Evolutionary conservation across 164 flowering plant species (phyloP).

Genomic region (Kingdonia uniflora): DNA sequence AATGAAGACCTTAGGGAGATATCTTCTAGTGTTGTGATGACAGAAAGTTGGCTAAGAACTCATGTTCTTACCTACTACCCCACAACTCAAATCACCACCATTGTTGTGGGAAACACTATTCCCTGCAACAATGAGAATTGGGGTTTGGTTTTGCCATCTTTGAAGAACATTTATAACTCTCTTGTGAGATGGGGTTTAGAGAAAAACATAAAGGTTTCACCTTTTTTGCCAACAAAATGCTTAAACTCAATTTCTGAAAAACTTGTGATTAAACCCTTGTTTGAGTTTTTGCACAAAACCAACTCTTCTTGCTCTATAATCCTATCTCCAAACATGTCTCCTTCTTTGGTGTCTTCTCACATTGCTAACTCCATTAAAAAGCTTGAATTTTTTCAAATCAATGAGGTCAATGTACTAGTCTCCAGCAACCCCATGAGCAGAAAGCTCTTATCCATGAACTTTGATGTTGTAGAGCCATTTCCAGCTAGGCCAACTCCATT

Average conservation of each 20-base stretch:
- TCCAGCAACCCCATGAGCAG: slow-evolving; percentile 24
- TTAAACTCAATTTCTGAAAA: slow-evolving; percentile 16
- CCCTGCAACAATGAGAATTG: slow-evolving; percentile 31
- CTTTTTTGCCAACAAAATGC: slow-evolving; percentile 39
- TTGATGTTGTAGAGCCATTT: slow-evolving; percentile 25
- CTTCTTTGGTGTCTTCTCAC: slow-evolving; percentile 19
- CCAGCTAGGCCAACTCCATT: slow-evolving; percentile 65
- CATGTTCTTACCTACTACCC: slow-evolving; percentile 56
- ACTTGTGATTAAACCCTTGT: slow-evolving; percentile 34
- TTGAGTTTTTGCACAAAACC: slow-evolving; percentile 30
- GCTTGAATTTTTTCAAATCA: slow-evolving; percentile 29
- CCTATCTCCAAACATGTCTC: slow-evolving; percentile 20
- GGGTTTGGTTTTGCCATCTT: slow-evolving; percentile 38
- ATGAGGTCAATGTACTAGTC: slow-evolving; percentile 21
- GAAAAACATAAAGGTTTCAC: slow-evolving; percentile 50
- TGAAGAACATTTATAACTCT: slow-evolving; percentile 50
- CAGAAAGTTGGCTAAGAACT: slow-evolving; percentile 63
- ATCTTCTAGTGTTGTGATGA: slow-evolving; percentile 18
- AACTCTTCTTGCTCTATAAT: slow-evolving; percentile 46
- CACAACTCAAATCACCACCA: slow-evolving; percentile 40
- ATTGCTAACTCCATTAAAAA: slow-evolving; percentile 30
- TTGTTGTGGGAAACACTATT: slow-evolving; percentile 44
- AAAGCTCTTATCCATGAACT: slow-evolving; percentile 35
- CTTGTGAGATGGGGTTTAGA: slow-evolving; percentile 72
- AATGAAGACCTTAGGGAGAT: slow-evolving; percentile 31